A percentile compares a stretch with the other conserved stretches of the same genome.
phyloP scores from a whole-genome alignment of 352 stramenopile genomes.

The Saprolegnia diclina region DNA sequence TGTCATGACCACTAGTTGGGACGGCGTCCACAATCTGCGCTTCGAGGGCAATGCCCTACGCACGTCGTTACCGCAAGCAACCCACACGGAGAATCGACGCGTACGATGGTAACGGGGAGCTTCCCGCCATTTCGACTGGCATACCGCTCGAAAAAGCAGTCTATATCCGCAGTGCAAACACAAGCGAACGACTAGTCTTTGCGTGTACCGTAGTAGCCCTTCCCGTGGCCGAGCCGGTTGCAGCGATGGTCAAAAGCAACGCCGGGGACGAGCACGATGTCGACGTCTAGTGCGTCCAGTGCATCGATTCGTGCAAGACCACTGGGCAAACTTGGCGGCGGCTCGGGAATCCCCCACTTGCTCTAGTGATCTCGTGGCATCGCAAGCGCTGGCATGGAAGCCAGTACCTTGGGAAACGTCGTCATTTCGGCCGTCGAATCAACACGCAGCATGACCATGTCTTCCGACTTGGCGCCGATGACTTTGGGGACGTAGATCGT shows the following conservation, averaged over 20 bases:
- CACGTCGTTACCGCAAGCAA: neutral
- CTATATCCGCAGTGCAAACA: slow-evolving; percentile 28
- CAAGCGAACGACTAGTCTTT: neutral
- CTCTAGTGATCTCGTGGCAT: slow-evolving; percentile 37
- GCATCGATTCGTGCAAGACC: slow-evolving; percentile 39
- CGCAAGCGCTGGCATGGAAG: neutral
- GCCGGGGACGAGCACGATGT: slow-evolving; percentile 76
- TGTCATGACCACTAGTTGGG: slow-evolving; percentile 55
- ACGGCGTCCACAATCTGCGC: slow-evolving; percentile 58
- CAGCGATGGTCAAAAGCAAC: slow-evolving; percentile 74
- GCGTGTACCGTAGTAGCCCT: slow-evolving; percentile 77
- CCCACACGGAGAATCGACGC: slow-evolving; percentile 11
- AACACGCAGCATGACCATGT: slow-evolving; percentile 74
- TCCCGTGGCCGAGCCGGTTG: slow-evolving; percentile 79
- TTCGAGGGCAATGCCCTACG: slow-evolving; percentile 58
- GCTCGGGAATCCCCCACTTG: slow-evolving; percentile 86
- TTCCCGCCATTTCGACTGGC: slow-evolving; percentile 37
- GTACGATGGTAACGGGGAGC: slow-evolving; percentile 54
- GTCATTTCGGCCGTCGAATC: slow-evolving; percentile 58
- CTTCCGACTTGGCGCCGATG: slow-evolving; percentile 45
- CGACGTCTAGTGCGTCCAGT: slow-evolving; percentile 44
- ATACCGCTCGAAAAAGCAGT: slow-evolving; percentile 63
- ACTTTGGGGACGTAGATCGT: slow-evolving; percentile 89
- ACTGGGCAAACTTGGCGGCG: slow-evolving; percentile 33
- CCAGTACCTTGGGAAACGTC: slow-evolving; percentile 67